Base-by-base conservation (phyloP, 1,284 basidiomycete genomes). In the Inonotus hispidus region DNA sequence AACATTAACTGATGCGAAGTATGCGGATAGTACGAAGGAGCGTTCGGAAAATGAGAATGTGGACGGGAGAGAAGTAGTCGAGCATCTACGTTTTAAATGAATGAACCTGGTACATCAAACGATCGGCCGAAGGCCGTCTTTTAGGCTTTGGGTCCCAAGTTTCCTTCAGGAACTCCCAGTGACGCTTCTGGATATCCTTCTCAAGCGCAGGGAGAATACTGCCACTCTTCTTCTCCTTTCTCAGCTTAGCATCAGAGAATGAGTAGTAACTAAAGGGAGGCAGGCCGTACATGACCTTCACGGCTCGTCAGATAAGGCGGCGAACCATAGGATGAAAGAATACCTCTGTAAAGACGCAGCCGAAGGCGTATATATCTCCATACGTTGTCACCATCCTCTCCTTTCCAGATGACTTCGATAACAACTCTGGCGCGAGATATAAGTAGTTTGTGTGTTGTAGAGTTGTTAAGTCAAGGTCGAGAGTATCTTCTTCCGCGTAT, bases 291-390 rank as follows among this genome's bases (percentile, higher is more conserved):
- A 47, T 1, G 19, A 47, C 46, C 46, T 47, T 46, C 10, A 14
- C 41, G 46, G 23, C 10, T 4, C 16, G 6, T 57, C 10, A 10
- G 29, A 6, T 3, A 8, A 5, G 2, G 32, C 29, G 16, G 43
- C 25, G 11, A 27, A 6, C 13, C 7, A 38, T n/a, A 39, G 55
- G 50, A 32, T 6, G 10, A 25, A n/a, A 16, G 10, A 3, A 35
- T 46, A 56, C 59, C 53, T 56, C 53, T 10, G 56, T 19, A 16
- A 25, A 55, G 11, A 60, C 53, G 32, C 59, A 60, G 10, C 59
- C 59, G 41, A 60, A 60, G 6, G 59, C 35, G 45, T 60, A 60
- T 8, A 60, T 38, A 46, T 60, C 59, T 14, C 52, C 41, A 14
- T 43, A 10, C 4, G 16, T 19, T 10, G 29, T n/a, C 5, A 58